Evolutionary conservation across 106 monocot genomes (phyloP).

Genomic region (Allium fistulosum): DNA sequence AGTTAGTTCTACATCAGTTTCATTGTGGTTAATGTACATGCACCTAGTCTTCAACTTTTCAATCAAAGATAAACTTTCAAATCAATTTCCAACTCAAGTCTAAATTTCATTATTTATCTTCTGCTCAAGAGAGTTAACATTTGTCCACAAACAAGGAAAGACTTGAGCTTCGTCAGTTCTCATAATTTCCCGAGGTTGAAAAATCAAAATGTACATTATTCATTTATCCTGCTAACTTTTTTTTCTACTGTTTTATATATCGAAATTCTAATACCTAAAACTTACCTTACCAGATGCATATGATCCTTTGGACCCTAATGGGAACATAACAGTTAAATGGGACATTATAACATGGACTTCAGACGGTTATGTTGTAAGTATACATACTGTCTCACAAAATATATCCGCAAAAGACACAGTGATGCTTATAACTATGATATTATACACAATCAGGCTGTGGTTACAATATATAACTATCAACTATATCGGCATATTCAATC

Average conservation of each 20-base stretch:
- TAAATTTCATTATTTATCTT: no score
- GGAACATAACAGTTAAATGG: conserved; percentile 96
- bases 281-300: conserved; percentile 52
- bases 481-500: conserved; percentile 75
- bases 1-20: no score
- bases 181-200: neutral
- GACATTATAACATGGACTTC: conserved; percentile 81
- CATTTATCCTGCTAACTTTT: neutral
- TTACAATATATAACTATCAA: conserved; percentile 72
- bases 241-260: neutral
- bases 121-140: neutral
- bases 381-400: neutral
- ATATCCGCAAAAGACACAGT: neutral
- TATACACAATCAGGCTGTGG: conserved; percentile 35
- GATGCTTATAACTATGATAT: neutral
- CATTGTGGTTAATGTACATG: no score
- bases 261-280: conserved; percentile 1
- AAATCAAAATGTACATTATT: neutral
- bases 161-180: neutral
- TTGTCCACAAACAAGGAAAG: neutral
- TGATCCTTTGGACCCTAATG: conserved; percentile 81
- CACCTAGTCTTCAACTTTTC: no score
- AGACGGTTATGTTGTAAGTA: conserved; percentile 91
- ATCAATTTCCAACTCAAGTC: no score
- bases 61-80: no score